Evolutionary conservation across 2,329 filamentous ascomycete species (phyloP), one percentile per base, ranked within the genome.

Genomic region (Neofusicoccum ribis): DNA sequence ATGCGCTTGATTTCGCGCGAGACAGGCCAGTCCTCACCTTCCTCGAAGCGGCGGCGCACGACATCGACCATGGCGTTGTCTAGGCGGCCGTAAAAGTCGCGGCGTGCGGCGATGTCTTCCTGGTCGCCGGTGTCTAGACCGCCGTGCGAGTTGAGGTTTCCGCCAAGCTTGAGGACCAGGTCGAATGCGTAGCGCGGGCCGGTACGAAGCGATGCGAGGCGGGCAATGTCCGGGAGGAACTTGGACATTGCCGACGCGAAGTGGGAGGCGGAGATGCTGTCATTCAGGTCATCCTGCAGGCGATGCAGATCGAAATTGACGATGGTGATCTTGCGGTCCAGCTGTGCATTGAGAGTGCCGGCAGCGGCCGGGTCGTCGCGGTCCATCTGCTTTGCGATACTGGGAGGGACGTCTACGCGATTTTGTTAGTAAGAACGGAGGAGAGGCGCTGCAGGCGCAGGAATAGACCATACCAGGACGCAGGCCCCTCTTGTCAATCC

Each of bases 281-380:
- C 82, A 74, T 84, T 84, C 69, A 85, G 79, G 69, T 84, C 82
- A 73, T 85, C 83, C 72, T 85, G 83, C 52, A 85, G 78, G 60
- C 83, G 81, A 76, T 85, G 83, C 3, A 85, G 81, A 71, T 85
- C 83, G 72, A 84, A 84, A 76, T 85, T 85, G 64, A 85, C 82
- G 64, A 85, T 84, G 43, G 83, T 85, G 75, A 85, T 85, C 70
- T 85, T 85, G 78, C 83, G 83, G 73, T 85, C 83, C 67, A 85
- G 81, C 71, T 85, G 83, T n/a, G 82, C 82, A 71, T 84, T 84
- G 67, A 85, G 80, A 1, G 82, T 83, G 39, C 78, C 74, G 39
- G 83, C 82, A 23, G 81, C 81, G 67, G 82, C 79, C 20, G 82
- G 79, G 5, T 79, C 80, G 51, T 81, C 77, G 31, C 76, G 76